These are phyloP conservation scores for Penicillium sumatraense DNA, from an alignment of 2,329 filamentous ascomycete genomes.

Conservation along the genomic window DNA sequence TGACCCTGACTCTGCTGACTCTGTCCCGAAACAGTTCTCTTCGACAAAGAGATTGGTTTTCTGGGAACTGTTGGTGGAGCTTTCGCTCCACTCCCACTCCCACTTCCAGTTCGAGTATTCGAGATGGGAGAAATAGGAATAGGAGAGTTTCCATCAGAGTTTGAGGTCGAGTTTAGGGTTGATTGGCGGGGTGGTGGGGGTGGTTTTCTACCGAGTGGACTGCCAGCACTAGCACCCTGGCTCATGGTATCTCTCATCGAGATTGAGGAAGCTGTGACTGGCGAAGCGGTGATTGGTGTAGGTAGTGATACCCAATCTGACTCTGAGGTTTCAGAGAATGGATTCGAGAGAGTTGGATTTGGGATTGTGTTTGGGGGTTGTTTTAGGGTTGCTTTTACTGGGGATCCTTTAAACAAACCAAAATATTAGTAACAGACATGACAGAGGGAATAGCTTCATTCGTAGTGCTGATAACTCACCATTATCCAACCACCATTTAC, in stretches of 20 bases:
- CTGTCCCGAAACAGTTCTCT: not conserved
- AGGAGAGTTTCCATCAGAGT: no score
- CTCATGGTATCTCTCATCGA: no score
- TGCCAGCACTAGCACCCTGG: no score
- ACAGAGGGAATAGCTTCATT: no score
- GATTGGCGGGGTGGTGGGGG: slow-evolving; percentile 30
- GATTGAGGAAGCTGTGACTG: not conserved
- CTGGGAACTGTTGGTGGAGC: slow-evolving; percentile 60
- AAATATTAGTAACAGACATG: no score
- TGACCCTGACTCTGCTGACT: no score
- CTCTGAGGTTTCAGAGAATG: slow-evolving; percentile 74
- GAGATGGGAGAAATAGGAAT: no score
- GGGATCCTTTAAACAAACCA: no score
- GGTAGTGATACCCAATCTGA: slow-evolving; percentile 85
- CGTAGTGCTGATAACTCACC: slow-evolving; percentile 45
- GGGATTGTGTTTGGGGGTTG: slow-evolving; percentile 69
- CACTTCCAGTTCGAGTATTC: no score
- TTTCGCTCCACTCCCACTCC: no score
- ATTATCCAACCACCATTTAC: slow-evolving; percentile 69
- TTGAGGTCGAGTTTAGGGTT: no score
- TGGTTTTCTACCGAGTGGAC: slow-evolving; percentile 22
- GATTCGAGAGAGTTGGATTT: slow-evolving; percentile 79
- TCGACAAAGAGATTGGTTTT: slow-evolving; percentile 58
- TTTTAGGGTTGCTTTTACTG: slow-evolving; percentile 73
- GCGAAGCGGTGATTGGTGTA: no score